A percentile compares a stretch with the other conserved stretches of the same genome.
phyloP scores from a whole-genome alignment of 1,139 yeast species.

The Pichia sp. region DNA sequence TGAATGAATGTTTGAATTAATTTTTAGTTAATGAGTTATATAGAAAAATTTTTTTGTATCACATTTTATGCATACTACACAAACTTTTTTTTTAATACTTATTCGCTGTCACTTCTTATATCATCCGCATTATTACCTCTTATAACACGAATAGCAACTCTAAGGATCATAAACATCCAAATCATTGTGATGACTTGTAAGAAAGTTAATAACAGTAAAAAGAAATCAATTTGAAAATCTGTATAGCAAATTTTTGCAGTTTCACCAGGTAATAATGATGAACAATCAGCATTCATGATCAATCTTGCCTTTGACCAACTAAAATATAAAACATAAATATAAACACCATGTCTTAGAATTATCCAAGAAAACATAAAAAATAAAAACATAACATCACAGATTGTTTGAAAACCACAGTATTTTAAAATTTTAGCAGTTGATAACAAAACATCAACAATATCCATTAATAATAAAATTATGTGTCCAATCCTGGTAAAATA shows the following conservation, averaged over 20 bases:
- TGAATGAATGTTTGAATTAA: slow-evolving; percentile 5
- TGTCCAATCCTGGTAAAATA: slow-evolving; percentile 77
- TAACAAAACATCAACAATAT: slow-evolving; percentile 67
- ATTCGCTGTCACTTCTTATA: slow-evolving; percentile 76
- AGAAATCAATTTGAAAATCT: slow-evolving; percentile 42
- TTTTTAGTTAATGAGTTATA: neutral
- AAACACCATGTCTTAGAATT: slow-evolving; percentile 64
- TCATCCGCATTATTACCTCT: slow-evolving; percentile 74
- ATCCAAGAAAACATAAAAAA: slow-evolving; percentile 68
- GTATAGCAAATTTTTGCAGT: slow-evolving; percentile 45
- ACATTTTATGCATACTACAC: neutral
- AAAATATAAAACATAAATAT: slow-evolving; percentile 59
- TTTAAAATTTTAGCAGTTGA: slow-evolving; percentile 71
- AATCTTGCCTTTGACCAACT: slow-evolving; percentile 34
- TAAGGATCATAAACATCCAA: slow-evolving; percentile 71
- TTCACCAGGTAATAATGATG: slow-evolving; percentile 26
- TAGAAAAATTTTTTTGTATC: neutral
- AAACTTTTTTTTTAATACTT: slow-evolving; percentile 17
- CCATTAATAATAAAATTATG: slow-evolving; percentile 73
- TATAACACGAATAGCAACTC: slow-evolving; percentile 63
- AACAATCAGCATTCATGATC: slow-evolving; percentile 40
- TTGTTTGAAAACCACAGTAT: slow-evolving; percentile 53
- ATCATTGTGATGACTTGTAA: slow-evolving; percentile 60
- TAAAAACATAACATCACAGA: slow-evolving; percentile 67
- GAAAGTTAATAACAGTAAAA: slow-evolving; percentile 53